Evolutionary conservation across 139 green algal species (phyloP).

Genomic region (Asterochloris erici): DNA sequence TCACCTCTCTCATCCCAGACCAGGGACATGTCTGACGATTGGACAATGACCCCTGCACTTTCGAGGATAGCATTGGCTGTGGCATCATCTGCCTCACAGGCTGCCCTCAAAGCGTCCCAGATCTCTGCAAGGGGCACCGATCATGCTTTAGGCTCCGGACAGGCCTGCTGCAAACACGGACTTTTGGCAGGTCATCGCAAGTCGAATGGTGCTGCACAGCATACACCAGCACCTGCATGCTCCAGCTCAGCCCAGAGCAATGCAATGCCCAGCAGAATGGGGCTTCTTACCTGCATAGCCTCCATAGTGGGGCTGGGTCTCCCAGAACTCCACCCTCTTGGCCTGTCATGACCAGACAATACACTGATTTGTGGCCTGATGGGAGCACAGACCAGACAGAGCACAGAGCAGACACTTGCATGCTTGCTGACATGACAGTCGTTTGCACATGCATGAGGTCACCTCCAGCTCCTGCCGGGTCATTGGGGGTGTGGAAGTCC

Average conservation of each 20-base stretch:
- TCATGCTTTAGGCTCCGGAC: background rate
- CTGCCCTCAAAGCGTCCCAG: constrained; percentile 76
- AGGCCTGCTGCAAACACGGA: background rate
- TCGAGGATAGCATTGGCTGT: constrained; percentile 68
- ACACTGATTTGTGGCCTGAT: too few relatives aligned
- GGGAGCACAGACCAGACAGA: too few relatives aligned
- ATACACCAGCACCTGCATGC: too few relatives aligned
- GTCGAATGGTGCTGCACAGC: background rate
- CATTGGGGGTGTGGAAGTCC: constrained; percentile 44
- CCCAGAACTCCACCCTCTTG: constrained; percentile 85
- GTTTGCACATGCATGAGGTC: too few relatives aligned
- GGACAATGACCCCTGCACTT: constrained; percentile 77
- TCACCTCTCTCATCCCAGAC: constrained; percentile 81
- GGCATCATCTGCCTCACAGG: constrained; percentile 52
- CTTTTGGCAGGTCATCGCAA: background rate
- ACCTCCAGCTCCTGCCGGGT: constrained; percentile 44
- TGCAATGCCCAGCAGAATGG: too few relatives aligned
- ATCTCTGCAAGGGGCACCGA: constrained; percentile 57
- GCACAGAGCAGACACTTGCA: too few relatives aligned
- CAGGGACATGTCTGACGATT: constrained; percentile 62
- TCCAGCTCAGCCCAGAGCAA: too few relatives aligned
- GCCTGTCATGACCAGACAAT: constrained; percentile 35
- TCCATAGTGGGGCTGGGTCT: constrained; percentile 87
- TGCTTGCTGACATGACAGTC: too few relatives aligned
- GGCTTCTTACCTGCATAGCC: constrained; percentile 57